Base-by-base conservation (phyloP, 345 rosid genomes). In the Arabidopsis thaliana region DNA sequence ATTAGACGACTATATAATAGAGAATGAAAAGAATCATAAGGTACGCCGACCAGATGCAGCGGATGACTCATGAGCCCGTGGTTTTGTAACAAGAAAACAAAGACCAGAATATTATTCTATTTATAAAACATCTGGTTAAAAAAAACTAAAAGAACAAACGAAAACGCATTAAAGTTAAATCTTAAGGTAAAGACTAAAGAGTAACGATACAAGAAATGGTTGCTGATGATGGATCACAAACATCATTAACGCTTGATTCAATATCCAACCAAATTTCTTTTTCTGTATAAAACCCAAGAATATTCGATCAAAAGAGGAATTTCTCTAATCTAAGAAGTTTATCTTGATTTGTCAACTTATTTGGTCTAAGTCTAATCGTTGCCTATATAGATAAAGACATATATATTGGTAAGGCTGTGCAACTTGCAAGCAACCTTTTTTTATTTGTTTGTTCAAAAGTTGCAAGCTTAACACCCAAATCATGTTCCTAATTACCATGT, bases 21-120 rank as follows among this genome's bases (percentile, higher is more conserved):
- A n/a, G 33, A 67, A 57, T 61, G 11, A 53, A 61, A 30, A 46
- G 71, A 62, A 76, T 69, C 71, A 63, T 55, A 52, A 28, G 80
- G 71, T 55, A 40, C 67, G 67, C 72, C 76, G 80, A 71, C 80
- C 72, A 77, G 67, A 65, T 57, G 76, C 67, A 56, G 40, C 22
- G 61, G 61, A 59, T 57, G 80, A 77, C 61, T 77, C 76, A 77
- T 71, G 72, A 30, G 7, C 2, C 33, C 38, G 20, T 63, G n/a
- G n/a, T 55, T 45, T 63, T 40, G 48, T 63, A 55, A 55, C 56
- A 77, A 71, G 67, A 71, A 77, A 56, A 77, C 72, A 77, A 75
- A 7, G 38, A 56, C 38, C 11, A 56, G 14, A 14, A 14, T 7
- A 13, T 56, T 30, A 30, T 28, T 52, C 1, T 6, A n/a, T 55